phyloP scores from a whole-genome alignment of 2,329 filamentous ascomycete species.

The Fusarium sp. region DNA sequence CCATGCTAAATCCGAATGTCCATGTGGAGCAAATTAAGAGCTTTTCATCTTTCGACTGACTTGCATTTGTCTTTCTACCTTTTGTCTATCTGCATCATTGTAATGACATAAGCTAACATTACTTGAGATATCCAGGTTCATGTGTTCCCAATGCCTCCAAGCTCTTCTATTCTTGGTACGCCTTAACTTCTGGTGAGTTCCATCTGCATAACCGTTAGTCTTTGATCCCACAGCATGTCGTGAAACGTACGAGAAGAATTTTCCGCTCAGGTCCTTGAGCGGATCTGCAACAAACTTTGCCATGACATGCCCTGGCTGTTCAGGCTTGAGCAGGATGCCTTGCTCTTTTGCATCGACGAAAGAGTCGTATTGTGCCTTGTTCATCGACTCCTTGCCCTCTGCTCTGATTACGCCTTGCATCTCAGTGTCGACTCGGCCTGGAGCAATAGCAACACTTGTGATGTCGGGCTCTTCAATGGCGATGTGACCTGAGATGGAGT shows the following conservation, averaged over 20 bases:
- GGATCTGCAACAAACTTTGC: slow-evolving; percentile 79
- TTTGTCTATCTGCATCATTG: slow-evolving; percentile 33
- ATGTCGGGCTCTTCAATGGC: slow-evolving; percentile 82
- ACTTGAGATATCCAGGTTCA: slow-evolving; percentile 41
- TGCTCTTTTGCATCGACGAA: slow-evolving; percentile 79
- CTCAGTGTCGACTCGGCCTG: slow-evolving; percentile 87
- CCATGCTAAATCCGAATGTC: slow-evolving; percentile 81
- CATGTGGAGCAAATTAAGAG: slow-evolving; percentile 77
- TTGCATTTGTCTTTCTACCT: slow-evolving; percentile 51
- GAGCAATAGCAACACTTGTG: slow-evolving; percentile 78
- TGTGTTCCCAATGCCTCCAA: background rate
- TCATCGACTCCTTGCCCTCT: slow-evolving; percentile 63
- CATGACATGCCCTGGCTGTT: slow-evolving; percentile 89
- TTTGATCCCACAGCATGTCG: background rate
- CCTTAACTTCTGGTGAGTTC: slow-evolving; percentile 62
- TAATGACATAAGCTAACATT: slow-evolving; percentile 43
- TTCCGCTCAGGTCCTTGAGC: slow-evolving; percentile 77
- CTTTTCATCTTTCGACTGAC: slow-evolving; percentile 92
- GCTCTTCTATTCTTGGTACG: slow-evolving; percentile 61
- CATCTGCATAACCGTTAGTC: slow-evolving; percentile 52
- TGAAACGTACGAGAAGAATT: slow-evolving; percentile 74
- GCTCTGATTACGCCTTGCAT: slow-evolving; percentile 91
- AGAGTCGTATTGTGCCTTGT: slow-evolving; percentile 69
- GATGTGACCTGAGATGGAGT: slow-evolving; percentile 81
- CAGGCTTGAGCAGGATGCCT: slow-evolving; percentile 81